A percentile compares a stretch with the other conserved stretches of the same genome.
Evolutionary conservation across 192 early-diverging fungal genomes (phyloP).

Genomic region (Glomus cerebriforme): DNA sequence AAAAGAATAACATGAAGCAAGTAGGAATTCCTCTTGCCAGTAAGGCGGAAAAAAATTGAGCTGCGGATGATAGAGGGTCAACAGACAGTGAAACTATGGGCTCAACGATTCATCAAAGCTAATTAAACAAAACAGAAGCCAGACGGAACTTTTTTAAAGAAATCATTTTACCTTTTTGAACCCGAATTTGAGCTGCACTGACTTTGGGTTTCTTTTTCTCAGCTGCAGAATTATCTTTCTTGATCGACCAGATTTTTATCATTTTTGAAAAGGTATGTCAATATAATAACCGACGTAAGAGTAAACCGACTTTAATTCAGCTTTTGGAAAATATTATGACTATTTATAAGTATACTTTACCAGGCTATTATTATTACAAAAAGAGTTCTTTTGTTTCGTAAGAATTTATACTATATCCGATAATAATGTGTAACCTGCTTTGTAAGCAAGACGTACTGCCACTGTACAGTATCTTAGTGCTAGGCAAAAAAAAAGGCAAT

Average conservation of each 20-base stretch:
- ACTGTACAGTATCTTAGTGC: too few species aligned
- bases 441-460: too few species aligned
- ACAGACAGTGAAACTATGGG: slow-evolving; percentile 18
- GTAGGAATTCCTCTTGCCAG: slow-evolving; percentile 9
- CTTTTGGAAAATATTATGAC: too few species aligned
- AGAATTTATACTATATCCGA: too few species aligned
- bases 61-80: neutral
- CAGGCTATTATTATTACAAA: too few species aligned
- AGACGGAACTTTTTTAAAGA: neutral
- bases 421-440: too few species aligned
- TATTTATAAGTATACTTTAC: too few species aligned
- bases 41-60: neutral
- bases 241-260: slow-evolving; percentile 90
- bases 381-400: too few species aligned
- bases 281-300: too few species aligned
- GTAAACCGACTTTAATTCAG: too few species aligned
- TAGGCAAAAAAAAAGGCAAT: too few species aligned
- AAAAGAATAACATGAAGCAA: neutral
- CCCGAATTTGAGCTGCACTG: slow-evolving; percentile 83
- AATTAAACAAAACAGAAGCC: neutral
- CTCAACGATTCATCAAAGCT: slow-evolving; percentile 24
- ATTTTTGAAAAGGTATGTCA: slow-evolving; percentile 41
- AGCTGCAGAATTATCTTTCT: slow-evolving; percentile 73
- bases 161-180: slow-evolving; percentile 82
- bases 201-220: slow-evolving; percentile 79